phyloP scores from a whole-genome alignment of 805 yeast species.

The Debaryomyces castellii region DNA sequence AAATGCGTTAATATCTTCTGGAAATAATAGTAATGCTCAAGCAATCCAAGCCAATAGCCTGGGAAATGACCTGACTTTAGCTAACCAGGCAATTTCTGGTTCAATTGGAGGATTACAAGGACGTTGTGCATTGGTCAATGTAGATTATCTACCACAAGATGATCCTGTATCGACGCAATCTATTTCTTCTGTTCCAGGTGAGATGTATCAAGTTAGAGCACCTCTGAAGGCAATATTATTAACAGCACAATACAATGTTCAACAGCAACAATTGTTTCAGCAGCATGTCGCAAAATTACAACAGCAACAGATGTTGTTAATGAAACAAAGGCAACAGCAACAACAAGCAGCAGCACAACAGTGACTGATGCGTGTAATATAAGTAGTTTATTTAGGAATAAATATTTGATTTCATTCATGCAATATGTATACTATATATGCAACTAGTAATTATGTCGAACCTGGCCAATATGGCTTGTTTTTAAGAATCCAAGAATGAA shows the following conservation, averaged over 20 bases:
- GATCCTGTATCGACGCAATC: slow-evolving; percentile 32
- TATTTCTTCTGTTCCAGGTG: slow-evolving; percentile 63
- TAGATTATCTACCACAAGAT: slow-evolving; percentile 40
- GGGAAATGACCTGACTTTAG: slow-evolving; percentile 38
- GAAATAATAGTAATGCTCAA: slow-evolving; percentile 40
- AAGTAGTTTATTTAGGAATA: neutral
- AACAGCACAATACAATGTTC: slow-evolving; percentile 42
- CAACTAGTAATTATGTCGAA: neutral
- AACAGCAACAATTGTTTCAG: slow-evolving; percentile 45
- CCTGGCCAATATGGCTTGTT: slow-evolving; percentile 62
- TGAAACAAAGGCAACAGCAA: slow-evolving; percentile 29
- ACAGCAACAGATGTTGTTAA: slow-evolving; percentile 31
- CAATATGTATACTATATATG: slow-evolving; percentile 3
- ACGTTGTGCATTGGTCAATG: slow-evolving; percentile 72
- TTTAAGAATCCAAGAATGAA: slow-evolving; percentile 82
- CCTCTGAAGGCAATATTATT: slow-evolving; percentile 43
- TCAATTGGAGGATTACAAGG: slow-evolving; percentile 75
- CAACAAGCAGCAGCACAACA: slow-evolving; percentile 9
- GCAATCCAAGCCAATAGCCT: slow-evolving; percentile 13
- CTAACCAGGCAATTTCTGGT: slow-evolving; percentile 47
- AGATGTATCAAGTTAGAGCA: slow-evolving; percentile 46
- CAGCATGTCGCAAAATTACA: slow-evolving; percentile 42
- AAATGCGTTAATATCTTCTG: slow-evolving; percentile 69
- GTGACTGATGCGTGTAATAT: neutral
- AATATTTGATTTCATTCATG: neutral